Percentiles rank a stretch among this genome's conserved stretches.
These are phyloP conservation scores for Populus davidiana DNA, from an alignment of 345 rosid species.

Conservation along the genomic window DNA sequence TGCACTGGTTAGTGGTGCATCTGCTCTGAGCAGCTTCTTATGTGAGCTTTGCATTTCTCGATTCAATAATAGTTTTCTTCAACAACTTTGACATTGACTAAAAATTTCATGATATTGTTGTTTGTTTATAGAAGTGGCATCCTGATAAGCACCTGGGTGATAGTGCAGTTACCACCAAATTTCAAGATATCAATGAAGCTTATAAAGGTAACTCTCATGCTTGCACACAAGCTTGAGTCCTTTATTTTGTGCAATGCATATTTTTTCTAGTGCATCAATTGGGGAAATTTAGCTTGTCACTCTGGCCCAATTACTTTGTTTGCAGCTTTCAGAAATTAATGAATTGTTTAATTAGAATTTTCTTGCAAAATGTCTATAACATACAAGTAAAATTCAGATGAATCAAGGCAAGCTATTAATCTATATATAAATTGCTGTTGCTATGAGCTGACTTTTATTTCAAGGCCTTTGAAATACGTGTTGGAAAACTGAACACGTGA, in stretches of 20 bases:
- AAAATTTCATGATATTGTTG: constrained; percentile 10
- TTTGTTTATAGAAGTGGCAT: constrained; percentile 65
- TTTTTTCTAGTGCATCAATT: background rate
- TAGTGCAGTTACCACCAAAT: constrained; percentile 57
- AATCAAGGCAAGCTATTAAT: background rate
- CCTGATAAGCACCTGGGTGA: constrained; percentile 84
- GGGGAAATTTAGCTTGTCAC: background rate
- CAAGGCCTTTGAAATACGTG: background rate
- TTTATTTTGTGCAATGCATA: background rate
- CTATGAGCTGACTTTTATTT: background rate
- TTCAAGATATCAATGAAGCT: constrained; percentile 84
- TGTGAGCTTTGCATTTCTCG: constrained; percentile 20
- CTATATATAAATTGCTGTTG: background rate
- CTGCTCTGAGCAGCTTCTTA: constrained; percentile 20
- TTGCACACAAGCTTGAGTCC: background rate
- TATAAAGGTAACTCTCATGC: constrained; percentile 45
- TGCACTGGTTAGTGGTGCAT: constrained; percentile 63
- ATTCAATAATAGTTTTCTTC: constrained; percentile 8
- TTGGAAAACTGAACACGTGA: background rate
- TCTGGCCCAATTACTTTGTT: background rate
- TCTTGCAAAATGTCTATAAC: background rate
- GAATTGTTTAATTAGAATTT: background rate
- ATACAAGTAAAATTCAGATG: background rate
- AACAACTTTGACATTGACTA: constrained; percentile 9
- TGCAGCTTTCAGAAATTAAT: background rate